Conservation (phyloP, 2,329 filamentous ascomycete species). For the Cercospora sesami region DNA sequence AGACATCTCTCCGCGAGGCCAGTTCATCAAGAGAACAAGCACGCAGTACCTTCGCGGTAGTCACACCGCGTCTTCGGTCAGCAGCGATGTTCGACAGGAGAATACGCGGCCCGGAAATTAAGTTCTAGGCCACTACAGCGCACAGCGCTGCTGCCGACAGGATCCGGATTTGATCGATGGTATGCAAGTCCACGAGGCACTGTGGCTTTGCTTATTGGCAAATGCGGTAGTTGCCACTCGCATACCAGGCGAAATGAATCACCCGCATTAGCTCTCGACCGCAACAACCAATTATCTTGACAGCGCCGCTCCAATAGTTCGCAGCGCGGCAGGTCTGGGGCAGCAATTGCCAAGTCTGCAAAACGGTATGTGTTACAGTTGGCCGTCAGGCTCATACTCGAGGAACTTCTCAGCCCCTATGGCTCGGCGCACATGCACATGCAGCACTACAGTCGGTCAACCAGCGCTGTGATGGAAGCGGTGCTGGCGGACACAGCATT, state of each 20-base stretch:
- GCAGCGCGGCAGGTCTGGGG: background rate
- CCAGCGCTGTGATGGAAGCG: constrained; percentile 9
- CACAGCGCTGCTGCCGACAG: background rate
- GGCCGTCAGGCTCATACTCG: constrained; percentile 5
- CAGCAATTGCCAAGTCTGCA: constrained; percentile 11
- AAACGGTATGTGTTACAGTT: constrained; percentile 11
- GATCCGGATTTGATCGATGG: background rate
- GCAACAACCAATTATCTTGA: background rate
- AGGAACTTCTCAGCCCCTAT: constrained; percentile 2
- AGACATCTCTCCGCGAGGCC: constrained; percentile 1
- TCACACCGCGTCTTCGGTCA: background rate
- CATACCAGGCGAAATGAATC: constrained; percentile 8
- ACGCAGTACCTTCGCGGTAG: background rate
- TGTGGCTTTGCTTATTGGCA: constrained; percentile 6
- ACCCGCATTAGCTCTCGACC: background rate
- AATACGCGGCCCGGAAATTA: constrained; percentile 8
- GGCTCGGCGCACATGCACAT: background rate
- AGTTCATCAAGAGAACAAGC: background rate
- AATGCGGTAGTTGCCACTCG: background rate
- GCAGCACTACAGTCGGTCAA: constrained; percentile 10
- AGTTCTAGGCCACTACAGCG: background rate
- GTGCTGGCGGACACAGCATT: constrained; percentile 22
- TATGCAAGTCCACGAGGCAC: constrained; percentile 1
- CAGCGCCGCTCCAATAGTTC: background rate
- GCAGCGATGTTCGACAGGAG: constrained; percentile 1